Evolutionary conservation across 2,329 filamentous ascomycete genomes (phyloP), one percentile per base, ranked within the genome.

Genomic region (Alternaria conjuncta): DNA sequence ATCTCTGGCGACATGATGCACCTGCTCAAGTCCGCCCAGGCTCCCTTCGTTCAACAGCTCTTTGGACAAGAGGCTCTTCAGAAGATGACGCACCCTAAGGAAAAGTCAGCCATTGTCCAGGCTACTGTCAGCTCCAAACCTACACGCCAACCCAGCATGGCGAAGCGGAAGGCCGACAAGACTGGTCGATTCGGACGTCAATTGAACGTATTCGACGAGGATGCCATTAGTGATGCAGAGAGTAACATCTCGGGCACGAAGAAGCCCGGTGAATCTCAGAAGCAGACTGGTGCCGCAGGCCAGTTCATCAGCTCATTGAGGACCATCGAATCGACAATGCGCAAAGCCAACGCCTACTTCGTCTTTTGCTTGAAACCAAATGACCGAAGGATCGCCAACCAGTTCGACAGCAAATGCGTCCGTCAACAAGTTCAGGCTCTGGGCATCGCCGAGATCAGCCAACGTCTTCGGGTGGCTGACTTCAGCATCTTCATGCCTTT

Each of bases 391-490:
- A 99, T 99, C 70, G 95, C 96, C 65, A 99, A 99, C 71, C 96
- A 99, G 76, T 99, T 98, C 73, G 96, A 99, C 80, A 97, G 94
- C 86, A 98, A 98, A 81, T 99, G 96, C 78, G 96, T 99, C 21
- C 90, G 96, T 5, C 92, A 92, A 11, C 96, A 99, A 78, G 88
- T 99, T 1, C 95, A 98, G 77, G 97, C 94, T 0, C 93, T 98
- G 71, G 96, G 96, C 30, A 97, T 99, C 74, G 94, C 94, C 1
- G 96, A 99, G 78, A 97, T 99, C 79, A 97, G 94, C 77, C 94
- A 97, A 77, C 88, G 96, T 20, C 86, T 99, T 43, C 89, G 94
- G 54, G 95, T 95, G 59, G 95, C 95, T 0, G 96, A 99, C 79
- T 98, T 97, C 83, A 97, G 92, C 76, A 83, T 98, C 36, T 99